These are phyloP conservation scores for Mrakia blollopis DNA, from an alignment of 768 basidiomycete species.

Conservation along the genomic window DNA sequence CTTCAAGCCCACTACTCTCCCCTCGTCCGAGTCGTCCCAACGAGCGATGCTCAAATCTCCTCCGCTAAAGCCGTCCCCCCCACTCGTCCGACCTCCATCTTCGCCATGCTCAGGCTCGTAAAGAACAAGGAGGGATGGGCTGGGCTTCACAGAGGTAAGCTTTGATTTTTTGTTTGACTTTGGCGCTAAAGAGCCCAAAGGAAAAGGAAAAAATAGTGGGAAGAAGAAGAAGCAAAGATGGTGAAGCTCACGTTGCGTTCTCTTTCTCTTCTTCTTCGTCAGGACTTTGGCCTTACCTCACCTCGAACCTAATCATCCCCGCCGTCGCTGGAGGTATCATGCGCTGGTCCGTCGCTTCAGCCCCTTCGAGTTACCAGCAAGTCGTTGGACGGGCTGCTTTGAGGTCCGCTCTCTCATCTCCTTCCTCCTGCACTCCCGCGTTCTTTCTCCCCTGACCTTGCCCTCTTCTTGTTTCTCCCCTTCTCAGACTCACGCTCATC, in stretches of 20 bases:
- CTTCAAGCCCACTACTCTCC: constrained; percentile 2
- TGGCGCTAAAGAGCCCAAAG: too few relatives aligned
- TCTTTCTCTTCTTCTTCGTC: not conserved
- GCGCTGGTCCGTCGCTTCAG: not conserved
- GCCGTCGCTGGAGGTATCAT: not conserved
- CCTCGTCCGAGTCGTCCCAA: constrained; percentile 3
- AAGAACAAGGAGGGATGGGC: constrained; percentile 3
- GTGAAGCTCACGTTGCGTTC: not conserved
- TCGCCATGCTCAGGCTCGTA: not conserved
- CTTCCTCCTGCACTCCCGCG: not conserved
- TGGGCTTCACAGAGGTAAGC: not conserved
- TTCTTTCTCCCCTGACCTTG: not conserved
- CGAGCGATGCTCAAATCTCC: not conserved
- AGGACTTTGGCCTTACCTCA: not conserved
- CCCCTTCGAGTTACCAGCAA: not conserved
- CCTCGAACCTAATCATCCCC: not conserved
- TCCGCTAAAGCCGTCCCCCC: not conserved
- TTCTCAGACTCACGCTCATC: not conserved
- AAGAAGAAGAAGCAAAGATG: not conserved
- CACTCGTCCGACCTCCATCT: constrained; percentile 1
- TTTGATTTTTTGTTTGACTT: too few relatives aligned
- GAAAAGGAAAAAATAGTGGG: too few relatives aligned
- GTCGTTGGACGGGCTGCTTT: not conserved
- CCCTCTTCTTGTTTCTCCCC: too few relatives aligned
- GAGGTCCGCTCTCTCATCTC: not conserved